These are phyloP conservation scores for Myrmaecium sp. DNA, from an alignment of 2,329 filamentous ascomycete species.

Conservation along the genomic window DNA sequence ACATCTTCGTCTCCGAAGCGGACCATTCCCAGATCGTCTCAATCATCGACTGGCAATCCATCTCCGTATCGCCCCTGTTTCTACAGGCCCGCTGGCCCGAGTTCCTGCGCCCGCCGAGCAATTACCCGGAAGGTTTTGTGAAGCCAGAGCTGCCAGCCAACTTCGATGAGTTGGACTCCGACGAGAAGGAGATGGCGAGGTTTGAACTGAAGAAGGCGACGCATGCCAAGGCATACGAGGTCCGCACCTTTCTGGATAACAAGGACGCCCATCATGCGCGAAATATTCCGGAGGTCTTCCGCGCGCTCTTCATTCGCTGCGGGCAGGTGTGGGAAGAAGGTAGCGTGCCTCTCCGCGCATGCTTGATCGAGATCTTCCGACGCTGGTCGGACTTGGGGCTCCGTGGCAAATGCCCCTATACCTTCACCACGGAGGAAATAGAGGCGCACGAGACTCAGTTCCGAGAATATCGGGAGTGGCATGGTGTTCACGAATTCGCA, in stretches of 20 bases:
- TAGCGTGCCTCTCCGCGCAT: constrained; percentile 16
- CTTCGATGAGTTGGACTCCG: constrained; percentile 13
- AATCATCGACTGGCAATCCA: constrained; percentile 12
- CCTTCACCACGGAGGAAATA: constrained; percentile 13
- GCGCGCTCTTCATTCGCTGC: constrained; percentile 16
- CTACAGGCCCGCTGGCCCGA: constrained; percentile 13
- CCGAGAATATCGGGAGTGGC: constrained; percentile 13
- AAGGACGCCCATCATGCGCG: constrained; percentile 10
- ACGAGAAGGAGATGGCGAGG: background rate
- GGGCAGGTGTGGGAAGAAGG: constrained; percentile 14
- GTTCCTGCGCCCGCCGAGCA: constrained; percentile 10
- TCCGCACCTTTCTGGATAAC: constrained; percentile 10
- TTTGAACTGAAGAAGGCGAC: constrained; percentile 7
- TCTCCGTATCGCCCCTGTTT: constrained; percentile 12
- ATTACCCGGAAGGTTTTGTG: constrained; percentile 7
- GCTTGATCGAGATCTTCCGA: constrained; percentile 16
- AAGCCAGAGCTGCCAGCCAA: constrained; percentile 12
- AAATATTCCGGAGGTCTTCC: constrained; percentile 12
- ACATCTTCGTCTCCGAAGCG: constrained; percentile 14
- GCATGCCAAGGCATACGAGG: constrained; percentile 16
- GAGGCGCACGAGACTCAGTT: constrained; percentile 14
- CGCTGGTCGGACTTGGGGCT: constrained; percentile 13
- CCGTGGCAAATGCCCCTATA: constrained; percentile 12
- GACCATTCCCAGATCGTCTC: constrained; percentile 9
- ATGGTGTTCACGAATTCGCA: constrained; percentile 12